Percentiles rank a stretch among this genome's conserved stretches.
These are phyloP conservation scores for Dittrichia graveolens DNA, from an alignment of 129 eudicot species.

Conservation along the genomic window DNA sequence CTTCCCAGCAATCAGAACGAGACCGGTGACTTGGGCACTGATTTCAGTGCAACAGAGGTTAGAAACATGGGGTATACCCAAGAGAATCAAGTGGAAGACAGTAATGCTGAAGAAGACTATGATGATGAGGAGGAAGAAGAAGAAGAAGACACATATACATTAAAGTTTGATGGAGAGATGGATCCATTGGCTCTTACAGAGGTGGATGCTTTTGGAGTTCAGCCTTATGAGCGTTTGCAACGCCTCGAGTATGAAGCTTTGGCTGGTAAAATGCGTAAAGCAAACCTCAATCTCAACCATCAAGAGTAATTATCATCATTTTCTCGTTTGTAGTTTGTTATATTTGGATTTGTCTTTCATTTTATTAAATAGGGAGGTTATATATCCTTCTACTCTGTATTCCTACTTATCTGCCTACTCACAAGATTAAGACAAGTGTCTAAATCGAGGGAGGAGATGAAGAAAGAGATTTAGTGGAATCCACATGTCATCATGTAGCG, in stretches of 20 bases:
- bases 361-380: too few species aligned
- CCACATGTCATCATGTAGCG: too few species aligned
- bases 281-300: slow-evolving; percentile 21
- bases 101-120: slow-evolving; percentile 35
- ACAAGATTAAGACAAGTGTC: too few species aligned
- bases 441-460: too few species aligned
- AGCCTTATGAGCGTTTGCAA: slow-evolving; percentile 74
- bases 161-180: slow-evolving; percentile 61
- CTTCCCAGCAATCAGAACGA: slow-evolving; percentile 20
- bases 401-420: too few species aligned
- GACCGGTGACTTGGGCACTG: slow-evolving; percentile 18
- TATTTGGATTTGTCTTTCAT: not conserved
- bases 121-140: slow-evolving; percentile 60
- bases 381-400: too few species aligned
- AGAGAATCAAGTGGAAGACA: slow-evolving; percentile 26
- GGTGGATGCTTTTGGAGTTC: slow-evolving; percentile 56
- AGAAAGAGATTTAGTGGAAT: too few species aligned
- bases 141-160: slow-evolving; percentile 34
- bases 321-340: not conserved
- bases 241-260: slow-evolving; percentile 67
- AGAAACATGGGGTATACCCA: slow-evolving; percentile 14
- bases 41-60: slow-evolving; percentile 15
- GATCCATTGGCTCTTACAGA: slow-evolving; percentile 59
- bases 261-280: slow-evolving; percentile 75
- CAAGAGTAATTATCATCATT: slow-evolving; percentile 24